Base-by-base conservation (phyloP, 768 basidiomycete species). In the Auriscalpium vulgare region DNA sequence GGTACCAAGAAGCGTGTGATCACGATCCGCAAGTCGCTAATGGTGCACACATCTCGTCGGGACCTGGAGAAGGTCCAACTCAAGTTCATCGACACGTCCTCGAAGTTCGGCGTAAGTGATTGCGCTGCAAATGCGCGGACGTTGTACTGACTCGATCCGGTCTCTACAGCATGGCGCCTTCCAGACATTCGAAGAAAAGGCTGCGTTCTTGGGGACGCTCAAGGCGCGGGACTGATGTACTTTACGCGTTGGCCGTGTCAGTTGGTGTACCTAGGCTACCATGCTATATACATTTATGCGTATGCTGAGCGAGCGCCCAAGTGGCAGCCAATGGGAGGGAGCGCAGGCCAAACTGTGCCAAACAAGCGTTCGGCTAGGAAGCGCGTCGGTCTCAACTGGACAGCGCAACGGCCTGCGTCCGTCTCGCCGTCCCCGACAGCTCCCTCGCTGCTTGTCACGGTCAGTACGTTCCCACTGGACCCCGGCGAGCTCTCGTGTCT, bases 1-100 rank as follows among this genome's bases (percentile, higher is more conserved):
- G 97, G 95, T 65, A 94, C 91, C 71, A 93, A 91, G 81, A 98
- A 98, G 82, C 91, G 97, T 77, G 87, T 98, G 64, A 81, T 98
- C 69, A 97, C 95, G 59, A 84, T 99, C 72, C 90, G 97, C 71
- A 97, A 98, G 71, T 92, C 93, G 21, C 84, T 98, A 71, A 91
- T 94, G 88, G 85, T 90, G 55, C 95, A 95, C 80, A 95, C 95
- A 45, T 90, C 88, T 60, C 89, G 94, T 69, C 83, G 87, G 74
- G 92, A 97, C 74, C 83, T 98, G 70, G 97, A 99, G 83, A 95
- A 98, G 79, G 89, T 97, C 59, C 82, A 87, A 59, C 88, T 97
- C 82, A 97, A 95, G 76, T 97, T 95, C 79, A 95, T 98, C 82
- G 94, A 95, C 69, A 97, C 95, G 37, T 91, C 93, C 45, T 95